Evolutionary conservation across 2,329 filamentous ascomycete genomes (phyloP).

Genomic region (Exophiala dermatitidis): DNA sequence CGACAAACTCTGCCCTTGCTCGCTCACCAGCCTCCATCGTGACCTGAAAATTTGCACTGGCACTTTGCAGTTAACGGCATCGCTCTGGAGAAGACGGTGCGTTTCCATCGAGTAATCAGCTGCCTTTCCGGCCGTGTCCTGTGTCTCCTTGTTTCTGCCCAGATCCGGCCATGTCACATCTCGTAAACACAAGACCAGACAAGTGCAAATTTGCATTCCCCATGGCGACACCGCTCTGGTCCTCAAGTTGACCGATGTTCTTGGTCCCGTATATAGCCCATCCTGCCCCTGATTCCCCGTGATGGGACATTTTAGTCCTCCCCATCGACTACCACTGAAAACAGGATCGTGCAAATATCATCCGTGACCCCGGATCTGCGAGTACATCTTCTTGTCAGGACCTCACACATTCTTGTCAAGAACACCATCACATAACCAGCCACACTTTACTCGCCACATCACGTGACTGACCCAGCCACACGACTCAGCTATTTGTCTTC

Average conservation of each 20-base stretch:
- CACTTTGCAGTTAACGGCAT: constrained; percentile 26
- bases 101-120: constrained; percentile 17
- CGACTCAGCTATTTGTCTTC: not conserved
- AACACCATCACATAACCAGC: not conserved
- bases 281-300: not conserved
- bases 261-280: constrained; percentile 2
- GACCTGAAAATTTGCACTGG: constrained; percentile 22
- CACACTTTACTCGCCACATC: not conserved
- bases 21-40: constrained; percentile 12
- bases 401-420: not conserved
- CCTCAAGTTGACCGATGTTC: not conserved
- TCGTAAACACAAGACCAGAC: not conserved
- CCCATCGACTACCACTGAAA: not conserved
- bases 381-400: too few relatives aligned
- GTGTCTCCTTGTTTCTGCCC: not conserved
- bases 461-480: not conserved
- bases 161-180: not conserved
- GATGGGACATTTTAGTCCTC: not conserved
- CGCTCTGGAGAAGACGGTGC: constrained; percentile 8
- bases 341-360: not conserved
- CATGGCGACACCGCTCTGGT: not conserved
- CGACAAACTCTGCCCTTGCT: not conserved
- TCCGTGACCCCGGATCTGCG: not conserved
- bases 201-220: constrained; percentile 2
- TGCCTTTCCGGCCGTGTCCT: not conserved